phyloP scores from a whole-genome alignment of 1,284 basidiomycete species.

The Cutaneotrichosporon cyanovorans region DNA sequence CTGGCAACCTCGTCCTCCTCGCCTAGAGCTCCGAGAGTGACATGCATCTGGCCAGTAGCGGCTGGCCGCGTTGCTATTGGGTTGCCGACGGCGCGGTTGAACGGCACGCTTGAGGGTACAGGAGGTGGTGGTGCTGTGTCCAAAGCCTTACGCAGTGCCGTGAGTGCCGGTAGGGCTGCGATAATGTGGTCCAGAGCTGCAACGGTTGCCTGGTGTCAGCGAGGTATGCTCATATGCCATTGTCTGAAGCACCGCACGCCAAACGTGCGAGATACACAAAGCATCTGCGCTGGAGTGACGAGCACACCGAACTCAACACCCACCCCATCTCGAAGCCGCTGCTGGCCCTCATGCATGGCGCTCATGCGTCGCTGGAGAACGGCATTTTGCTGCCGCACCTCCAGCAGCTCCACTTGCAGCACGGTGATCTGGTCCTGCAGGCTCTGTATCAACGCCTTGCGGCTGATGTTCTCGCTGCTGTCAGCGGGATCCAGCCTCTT shows the following conservation, averaged over 20 bases:
- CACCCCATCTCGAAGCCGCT: no score
- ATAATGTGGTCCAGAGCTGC: conserved; percentile 8
- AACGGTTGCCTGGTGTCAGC: background rate
- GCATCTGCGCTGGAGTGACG: background rate
- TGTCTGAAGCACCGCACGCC: no score
- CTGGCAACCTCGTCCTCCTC: background rate
- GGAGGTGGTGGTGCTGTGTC: background rate
- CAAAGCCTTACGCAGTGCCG: conserved; percentile 5
- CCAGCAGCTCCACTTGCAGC: conserved; percentile 13
- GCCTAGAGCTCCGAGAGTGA: background rate
- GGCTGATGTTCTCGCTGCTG: conserved; percentile 13
- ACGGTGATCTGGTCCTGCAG: conserved; percentile 11
- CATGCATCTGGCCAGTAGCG: background rate
- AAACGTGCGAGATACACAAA: no score
- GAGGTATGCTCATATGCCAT: no score
- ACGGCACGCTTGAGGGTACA: background rate
- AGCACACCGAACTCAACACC: background rate
- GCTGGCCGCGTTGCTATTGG: conserved; percentile 14
- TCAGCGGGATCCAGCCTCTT: background rate
- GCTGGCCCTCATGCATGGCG: background rate
- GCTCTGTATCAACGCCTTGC: conserved; percentile 5
- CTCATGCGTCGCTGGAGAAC: conserved; percentile 1
- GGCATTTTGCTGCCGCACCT: conserved; percentile 5
- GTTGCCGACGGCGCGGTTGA: conserved; percentile 1
- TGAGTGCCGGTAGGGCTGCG: conserved; percentile 7